Evolutionary conservation across 1,139 yeast genomes (phyloP), one percentile per base, ranked within the genome.

Genomic region (Yamadazyma dendronema): DNA sequence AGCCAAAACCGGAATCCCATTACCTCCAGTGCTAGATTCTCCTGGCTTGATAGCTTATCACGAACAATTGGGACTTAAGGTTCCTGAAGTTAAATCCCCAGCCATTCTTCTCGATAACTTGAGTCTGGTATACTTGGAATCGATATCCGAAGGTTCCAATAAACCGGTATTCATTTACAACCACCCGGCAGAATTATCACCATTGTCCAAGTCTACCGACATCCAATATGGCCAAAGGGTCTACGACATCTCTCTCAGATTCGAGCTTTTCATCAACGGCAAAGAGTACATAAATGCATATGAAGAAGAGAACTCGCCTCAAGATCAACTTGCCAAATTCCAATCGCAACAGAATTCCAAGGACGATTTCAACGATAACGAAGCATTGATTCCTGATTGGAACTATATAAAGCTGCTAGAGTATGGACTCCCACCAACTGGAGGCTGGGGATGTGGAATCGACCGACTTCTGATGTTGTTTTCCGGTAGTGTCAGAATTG

Each of bases 381-480:
- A 87, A 43, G 62, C 80, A 19, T 65, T 84, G 32, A 59, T 84
- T 0, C 87, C 95, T 0, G 98, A 92, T 58, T 68, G 78, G 55
- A 70, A 72, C 32, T 92, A 80, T 54, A 77, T 88, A 2, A 70
- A 76, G 31, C 77, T 83, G 11, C 79, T 94, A 86, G 92, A 88
- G 53, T 86, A 84, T 73, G 97, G 96, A 1, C 73, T 94, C 59
- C 97, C 98, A 3, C 98, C 98, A 0, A 90, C 97, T 2, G 97
- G 96, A 1, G 99, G 99, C 0, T 87, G 96, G 88, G 99, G 98
- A 0, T 67, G 95, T 45, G 99, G 99, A 0, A 72, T 94, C 17
- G 99, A 94, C 54, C 61, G 99, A 36, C 62, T 92, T 26, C 81
- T 84, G 31, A 89, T 92, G 97, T 61, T 87, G 17, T 65, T 90